Evolutionary conservation across 2,329 filamentous ascomycete genomes (phyloP).

Genomic region (Diaporthe sp.): DNA sequence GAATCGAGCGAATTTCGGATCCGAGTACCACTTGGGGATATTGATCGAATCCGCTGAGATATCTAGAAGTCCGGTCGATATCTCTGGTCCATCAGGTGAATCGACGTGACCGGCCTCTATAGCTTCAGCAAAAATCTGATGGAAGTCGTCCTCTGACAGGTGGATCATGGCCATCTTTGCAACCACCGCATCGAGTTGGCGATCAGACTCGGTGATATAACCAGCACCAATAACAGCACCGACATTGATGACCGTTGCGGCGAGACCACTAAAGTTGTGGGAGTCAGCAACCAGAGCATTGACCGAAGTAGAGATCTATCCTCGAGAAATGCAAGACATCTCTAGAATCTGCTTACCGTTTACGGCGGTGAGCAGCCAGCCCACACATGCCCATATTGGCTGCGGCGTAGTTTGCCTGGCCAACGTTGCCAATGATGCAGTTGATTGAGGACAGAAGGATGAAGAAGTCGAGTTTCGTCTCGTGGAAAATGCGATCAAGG

Average conservation of each 20-base stretch:
- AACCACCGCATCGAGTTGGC: slow-evolving; percentile 34
- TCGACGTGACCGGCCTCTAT: slow-evolving; percentile 46
- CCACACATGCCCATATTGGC: slow-evolving; percentile 52
- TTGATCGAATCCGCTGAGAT: slow-evolving; percentile 29
- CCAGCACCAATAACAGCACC: slow-evolving; percentile 44
- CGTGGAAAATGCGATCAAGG: slow-evolving; percentile 46
- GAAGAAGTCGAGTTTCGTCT: slow-evolving; percentile 54
- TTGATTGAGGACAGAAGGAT: slow-evolving; percentile 57
- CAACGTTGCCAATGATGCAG: slow-evolving; percentile 59
- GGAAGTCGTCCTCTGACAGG: slow-evolving; percentile 55
- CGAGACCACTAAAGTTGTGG: slow-evolving; percentile 30
- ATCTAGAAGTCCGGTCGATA: slow-evolving; percentile 40
- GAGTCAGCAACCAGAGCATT: neutral
- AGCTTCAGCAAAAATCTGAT: slow-evolving; percentile 58
- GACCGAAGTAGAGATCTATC: neutral
- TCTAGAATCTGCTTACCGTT: slow-evolving; percentile 26
- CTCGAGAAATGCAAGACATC: neutral
- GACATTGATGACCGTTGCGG: slow-evolving; percentile 36
- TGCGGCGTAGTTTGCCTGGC: slow-evolving; percentile 60
- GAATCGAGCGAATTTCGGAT: slow-evolving; percentile 43
- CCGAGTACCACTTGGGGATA: slow-evolving; percentile 40
- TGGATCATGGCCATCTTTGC: slow-evolving; percentile 35
- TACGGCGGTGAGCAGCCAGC: slow-evolving; percentile 41
- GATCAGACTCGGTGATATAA: slow-evolving; percentile 40
- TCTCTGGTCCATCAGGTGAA: slow-evolving; percentile 42